Percentiles rank a stretch among this genome's conserved stretches.
These are phyloP conservation scores for Podospora sp. DNA, from an alignment of 495 filamentous ascomycete species.

Conservation along the genomic window DNA sequence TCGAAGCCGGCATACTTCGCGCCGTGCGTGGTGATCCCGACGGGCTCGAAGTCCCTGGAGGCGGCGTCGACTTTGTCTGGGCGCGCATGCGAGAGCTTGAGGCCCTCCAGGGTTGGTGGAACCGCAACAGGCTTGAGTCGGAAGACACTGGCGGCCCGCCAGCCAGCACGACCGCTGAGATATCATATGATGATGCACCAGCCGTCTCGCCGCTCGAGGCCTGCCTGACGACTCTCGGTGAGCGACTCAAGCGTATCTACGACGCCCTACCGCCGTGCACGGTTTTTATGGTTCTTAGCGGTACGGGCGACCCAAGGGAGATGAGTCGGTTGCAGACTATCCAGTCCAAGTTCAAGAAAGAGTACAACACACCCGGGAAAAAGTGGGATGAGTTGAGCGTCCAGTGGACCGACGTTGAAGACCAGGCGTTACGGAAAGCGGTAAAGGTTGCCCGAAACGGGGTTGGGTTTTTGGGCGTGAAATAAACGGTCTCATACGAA, in stretches of 20 bases:
- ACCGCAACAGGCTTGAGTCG: conserved; percentile 47
- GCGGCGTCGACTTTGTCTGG: conserved; percentile 87
- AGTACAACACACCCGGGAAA: conserved; percentile 67
- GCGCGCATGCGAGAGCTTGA: conserved; percentile 86
- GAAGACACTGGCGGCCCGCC: conserved; percentile 26
- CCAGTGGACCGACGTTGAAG: conserved; percentile 89
- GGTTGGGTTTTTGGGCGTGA: conserved; percentile 80
- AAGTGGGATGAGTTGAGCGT: conserved; percentile 88
- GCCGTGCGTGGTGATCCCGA: conserved; percentile 69
- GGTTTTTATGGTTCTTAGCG: conserved; percentile 83
- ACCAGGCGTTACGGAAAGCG: conserved; percentile 74
- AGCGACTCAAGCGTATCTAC: conserved; percentile 69
- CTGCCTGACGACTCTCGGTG: conserved; percentile 47
- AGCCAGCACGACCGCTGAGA: conserved; percentile 14
- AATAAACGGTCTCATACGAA: conserved; percentile 40
- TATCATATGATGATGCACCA: conserved; percentile 17
- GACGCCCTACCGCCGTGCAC: conserved; percentile 79
- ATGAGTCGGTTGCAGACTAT: conserved; percentile 71
- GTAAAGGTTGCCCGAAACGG: conserved; percentile 71
- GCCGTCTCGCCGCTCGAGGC: conserved; percentile 53
- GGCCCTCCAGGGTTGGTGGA: conserved; percentile 80
- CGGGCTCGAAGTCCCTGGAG: conserved; percentile 62
- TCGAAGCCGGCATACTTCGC: conserved; percentile 68
- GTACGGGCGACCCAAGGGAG: conserved; percentile 83
- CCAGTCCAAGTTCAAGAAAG: conserved; percentile 72